These are phyloP conservation scores for Rauvolfia tetraphylla DNA, from an alignment of 257 asterid genomes.

Conservation along the genomic window DNA sequence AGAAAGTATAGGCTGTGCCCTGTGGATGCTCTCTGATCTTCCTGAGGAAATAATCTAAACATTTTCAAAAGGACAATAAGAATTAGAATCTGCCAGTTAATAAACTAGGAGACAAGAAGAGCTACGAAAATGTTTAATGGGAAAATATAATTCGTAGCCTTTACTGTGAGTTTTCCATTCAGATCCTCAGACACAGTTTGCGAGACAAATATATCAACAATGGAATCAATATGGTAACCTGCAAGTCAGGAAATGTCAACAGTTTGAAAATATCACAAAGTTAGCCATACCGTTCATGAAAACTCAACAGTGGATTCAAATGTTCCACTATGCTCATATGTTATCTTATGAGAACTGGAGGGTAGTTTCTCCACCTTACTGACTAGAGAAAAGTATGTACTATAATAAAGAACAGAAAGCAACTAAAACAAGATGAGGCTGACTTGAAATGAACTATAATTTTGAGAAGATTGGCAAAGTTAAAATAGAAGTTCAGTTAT, in stretches of 20 bases:
- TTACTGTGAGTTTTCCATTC: conserved; percentile 68
- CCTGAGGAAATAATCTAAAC: conserved; percentile 82
- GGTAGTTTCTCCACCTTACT: background rate
- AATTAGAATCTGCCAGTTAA: conserved; percentile 19
- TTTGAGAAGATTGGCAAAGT: background rate
- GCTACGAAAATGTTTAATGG: conserved; percentile 9
- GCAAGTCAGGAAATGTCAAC: conserved; percentile 30
- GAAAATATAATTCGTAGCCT: background rate
- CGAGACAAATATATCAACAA: conserved; percentile 64
- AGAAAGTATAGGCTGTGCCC: conserved; percentile 72
- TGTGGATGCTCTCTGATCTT: conserved; percentile 51
- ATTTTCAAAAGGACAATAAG: conserved; percentile 24
- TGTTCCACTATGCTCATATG: background rate
- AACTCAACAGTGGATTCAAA: background rate
- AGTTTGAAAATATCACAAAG: conserved; percentile 15
- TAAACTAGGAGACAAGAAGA: conserved; percentile 19
- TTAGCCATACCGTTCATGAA: background rate
- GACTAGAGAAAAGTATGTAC: background rate
- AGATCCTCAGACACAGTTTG: conserved; percentile 55
- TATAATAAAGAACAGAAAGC: background rate
- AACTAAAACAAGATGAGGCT: background rate
- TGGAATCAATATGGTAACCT: conserved; percentile 48
- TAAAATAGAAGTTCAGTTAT: background rate
- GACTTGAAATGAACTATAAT: background rate
- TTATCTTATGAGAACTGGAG: background rate